A percentile compares a stretch with the other conserved stretches of the same genome.
phyloP scores from a whole-genome alignment of 768 basidiomycete genomes.

The Pisolithus marmoratus region DNA sequence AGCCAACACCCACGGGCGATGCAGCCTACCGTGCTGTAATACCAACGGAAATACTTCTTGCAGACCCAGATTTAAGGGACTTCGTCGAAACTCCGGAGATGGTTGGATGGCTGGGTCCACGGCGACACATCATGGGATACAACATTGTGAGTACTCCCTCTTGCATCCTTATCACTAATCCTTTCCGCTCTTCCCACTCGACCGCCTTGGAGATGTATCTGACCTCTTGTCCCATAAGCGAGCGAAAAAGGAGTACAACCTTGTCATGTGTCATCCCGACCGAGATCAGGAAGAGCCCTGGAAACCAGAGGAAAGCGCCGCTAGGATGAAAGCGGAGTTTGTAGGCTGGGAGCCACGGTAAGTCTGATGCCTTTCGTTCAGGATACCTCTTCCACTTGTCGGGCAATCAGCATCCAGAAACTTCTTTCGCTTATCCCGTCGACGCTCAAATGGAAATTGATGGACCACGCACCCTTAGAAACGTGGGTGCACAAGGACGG shows the following conservation, averaged over 20 bases:
- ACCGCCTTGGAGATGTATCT: background rate
- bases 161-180: background rate
- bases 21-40: constrained; percentile 56
- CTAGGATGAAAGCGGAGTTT: constrained; percentile 44
- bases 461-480: constrained; percentile 42
- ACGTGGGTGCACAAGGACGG: constrained; percentile 44
- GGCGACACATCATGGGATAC: constrained; percentile 41
- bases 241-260: constrained; percentile 37
- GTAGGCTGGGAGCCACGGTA: constrained; percentile 46
- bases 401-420: constrained; percentile 35
- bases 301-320: constrained; percentile 35
- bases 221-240: constrained; percentile 14
- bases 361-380: constrained; percentile 3
- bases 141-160: constrained; percentile 31
- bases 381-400: constrained; percentile 3
- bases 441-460: constrained; percentile 42
- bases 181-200: too few relatives aligned
- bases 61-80: constrained; percentile 45
- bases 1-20: constrained; percentile 52
- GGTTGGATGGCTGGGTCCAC: constrained; percentile 57
- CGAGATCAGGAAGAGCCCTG: constrained; percentile 39
- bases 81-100: constrained; percentile 49
- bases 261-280: constrained; percentile 41
- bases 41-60: constrained; percentile 37
- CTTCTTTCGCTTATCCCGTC: constrained; percentile 40